A percentile compares a stretch with the other conserved stretches of the same genome.
phyloP scores from a whole-genome alignment of 179 eudicot species.

The Spergularia azorica region DNA sequence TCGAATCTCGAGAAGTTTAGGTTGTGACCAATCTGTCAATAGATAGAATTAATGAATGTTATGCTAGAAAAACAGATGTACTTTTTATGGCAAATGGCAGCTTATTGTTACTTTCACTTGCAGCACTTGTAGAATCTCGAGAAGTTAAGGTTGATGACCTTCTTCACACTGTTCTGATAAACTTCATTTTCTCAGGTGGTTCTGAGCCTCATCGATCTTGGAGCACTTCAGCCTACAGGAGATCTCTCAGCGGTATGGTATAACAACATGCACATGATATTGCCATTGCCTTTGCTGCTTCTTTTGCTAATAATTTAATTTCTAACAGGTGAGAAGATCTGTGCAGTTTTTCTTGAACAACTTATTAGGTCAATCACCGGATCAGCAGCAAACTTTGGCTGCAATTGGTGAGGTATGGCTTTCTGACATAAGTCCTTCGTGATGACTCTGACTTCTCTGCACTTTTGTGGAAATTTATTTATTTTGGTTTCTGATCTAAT shows the following conservation, averaged over 20 bases:
- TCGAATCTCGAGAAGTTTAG: not conserved
- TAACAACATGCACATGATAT: slow-evolving; percentile 8
- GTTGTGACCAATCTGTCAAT: not conserved
- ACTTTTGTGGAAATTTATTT: not conserved
- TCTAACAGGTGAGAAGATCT: slow-evolving; percentile 82
- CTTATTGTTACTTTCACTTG: not conserved
- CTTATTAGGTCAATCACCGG: slow-evolving; percentile 80
- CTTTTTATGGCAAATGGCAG: not conserved
- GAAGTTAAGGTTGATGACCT: not conserved
- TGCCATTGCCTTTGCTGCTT: not conserved
- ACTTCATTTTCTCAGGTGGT: slow-evolving; percentile 59
- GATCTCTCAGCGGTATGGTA: slow-evolving; percentile 83
- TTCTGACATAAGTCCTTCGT: not conserved
- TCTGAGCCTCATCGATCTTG: slow-evolving; percentile 81
- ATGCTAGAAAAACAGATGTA: not conserved
- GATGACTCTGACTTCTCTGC: not conserved
- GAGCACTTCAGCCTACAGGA: slow-evolving; percentile 98
- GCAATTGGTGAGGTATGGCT: slow-evolving; percentile 94
- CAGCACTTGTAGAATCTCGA: not conserved
- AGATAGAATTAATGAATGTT: not conserved
- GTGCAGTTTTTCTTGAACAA: slow-evolving; percentile 91
- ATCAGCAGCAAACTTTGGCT: slow-evolving; percentile 89
- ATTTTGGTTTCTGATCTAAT: not conserved
- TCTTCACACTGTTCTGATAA: slow-evolving; percentile 21
- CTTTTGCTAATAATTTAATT: slow-evolving; percentile 1